Percentiles rank a stretch among this genome's conserved stretches.
These are phyloP conservation scores for Hippophae tibetana DNA, from an alignment of 306 rosid species.

Conservation along the genomic window DNA sequence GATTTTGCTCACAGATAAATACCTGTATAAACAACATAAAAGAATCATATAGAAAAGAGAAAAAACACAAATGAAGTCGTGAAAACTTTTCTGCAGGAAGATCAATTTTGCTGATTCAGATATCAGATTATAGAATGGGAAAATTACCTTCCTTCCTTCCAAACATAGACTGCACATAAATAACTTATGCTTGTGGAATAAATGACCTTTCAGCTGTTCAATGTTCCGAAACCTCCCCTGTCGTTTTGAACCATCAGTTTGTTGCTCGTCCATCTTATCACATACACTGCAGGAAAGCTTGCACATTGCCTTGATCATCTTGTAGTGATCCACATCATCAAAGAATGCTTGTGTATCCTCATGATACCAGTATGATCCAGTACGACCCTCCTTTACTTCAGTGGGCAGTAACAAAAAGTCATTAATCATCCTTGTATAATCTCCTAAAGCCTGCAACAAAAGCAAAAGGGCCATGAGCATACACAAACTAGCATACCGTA, in stretches of 20 bases:
- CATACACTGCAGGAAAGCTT: slow-evolving; percentile 70
- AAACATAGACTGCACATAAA: slow-evolving; percentile 79
- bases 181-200: slow-evolving; percentile 69
- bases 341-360: slow-evolving; percentile 41
- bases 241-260: slow-evolving; percentile 48
- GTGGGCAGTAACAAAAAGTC: slow-evolving; percentile 42
- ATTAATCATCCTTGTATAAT: slow-evolving; percentile 36
- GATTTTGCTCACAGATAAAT: slow-evolving; percentile 91
- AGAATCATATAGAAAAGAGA: neutral
- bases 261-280: slow-evolving; percentile 77
- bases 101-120: neutral
- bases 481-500: neutral
- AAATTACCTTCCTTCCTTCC: slow-evolving; percentile 85
- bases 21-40: slow-evolving; percentile 29
- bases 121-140: neutral
- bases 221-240: slow-evolving; percentile 59
- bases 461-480: neutral
- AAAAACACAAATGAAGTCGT: neutral
- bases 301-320: slow-evolving; percentile 59
- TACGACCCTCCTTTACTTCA: slow-evolving; percentile 35
- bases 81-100: neutral
- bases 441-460: slow-evolving; percentile 43
- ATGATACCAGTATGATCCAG: slow-evolving; percentile 43
- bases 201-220: slow-evolving; percentile 85
- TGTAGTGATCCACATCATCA: slow-evolving; percentile 47